A percentile compares a stretch with the other conserved stretches of the same genome.
These are phyloP conservation scores for Scheffersomyces cryptocercus DNA, from an alignment of 1,139 yeast species.

Conservation along the genomic window DNA sequence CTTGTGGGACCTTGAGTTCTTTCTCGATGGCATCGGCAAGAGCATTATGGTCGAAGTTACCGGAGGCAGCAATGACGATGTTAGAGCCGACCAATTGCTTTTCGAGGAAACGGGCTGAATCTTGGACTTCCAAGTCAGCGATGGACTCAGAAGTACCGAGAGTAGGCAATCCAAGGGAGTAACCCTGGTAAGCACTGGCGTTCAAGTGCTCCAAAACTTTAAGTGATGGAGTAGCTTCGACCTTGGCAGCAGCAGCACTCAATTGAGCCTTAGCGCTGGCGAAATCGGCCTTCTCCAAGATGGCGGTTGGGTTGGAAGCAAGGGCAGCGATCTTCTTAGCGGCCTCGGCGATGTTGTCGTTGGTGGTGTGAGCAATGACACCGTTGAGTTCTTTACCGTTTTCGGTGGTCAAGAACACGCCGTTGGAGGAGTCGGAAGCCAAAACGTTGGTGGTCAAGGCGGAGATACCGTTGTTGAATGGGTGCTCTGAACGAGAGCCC, in stretches of 20 bases:
- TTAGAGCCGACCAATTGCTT: slow-evolving; percentile 62
- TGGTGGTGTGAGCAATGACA: slow-evolving; percentile 51
- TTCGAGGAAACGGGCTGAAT: slow-evolving; percentile 56
- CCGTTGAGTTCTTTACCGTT: slow-evolving; percentile 57
- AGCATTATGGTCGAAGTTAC: slow-evolving; percentile 68
- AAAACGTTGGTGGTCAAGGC: slow-evolving; percentile 60
- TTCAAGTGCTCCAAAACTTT: slow-evolving; percentile 72
- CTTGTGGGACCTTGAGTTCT: slow-evolving; percentile 48
- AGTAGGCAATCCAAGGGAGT: slow-evolving; percentile 73
- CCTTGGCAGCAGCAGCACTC: slow-evolving; percentile 38
- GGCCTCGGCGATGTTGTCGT: slow-evolving; percentile 44
- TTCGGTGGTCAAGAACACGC: slow-evolving; percentile 46
- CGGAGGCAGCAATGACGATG: slow-evolving; percentile 70
- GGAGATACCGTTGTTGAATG: slow-evolving; percentile 78
- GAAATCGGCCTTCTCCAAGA: slow-evolving; percentile 35
- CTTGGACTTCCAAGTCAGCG: slow-evolving; percentile 56
- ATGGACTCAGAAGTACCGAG: slow-evolving; percentile 70
- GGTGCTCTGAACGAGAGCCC: slow-evolving; percentile 77
- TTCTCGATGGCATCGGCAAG: slow-evolving; percentile 65
- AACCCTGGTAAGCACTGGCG: slow-evolving; percentile 82
- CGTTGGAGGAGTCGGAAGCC: slow-evolving; percentile 38
- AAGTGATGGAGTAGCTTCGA: slow-evolving; percentile 47
- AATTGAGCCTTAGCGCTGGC: slow-evolving; percentile 37
- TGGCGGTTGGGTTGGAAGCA: slow-evolving; percentile 34
- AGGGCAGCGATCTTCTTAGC: slow-evolving; percentile 39